A percentile compares a stretch with the other conserved stretches of the same genome.
Evolutionary conservation across 768 basidiomycete genomes (phyloP).

Genomic region (Floccularia luteovirens): DNA sequence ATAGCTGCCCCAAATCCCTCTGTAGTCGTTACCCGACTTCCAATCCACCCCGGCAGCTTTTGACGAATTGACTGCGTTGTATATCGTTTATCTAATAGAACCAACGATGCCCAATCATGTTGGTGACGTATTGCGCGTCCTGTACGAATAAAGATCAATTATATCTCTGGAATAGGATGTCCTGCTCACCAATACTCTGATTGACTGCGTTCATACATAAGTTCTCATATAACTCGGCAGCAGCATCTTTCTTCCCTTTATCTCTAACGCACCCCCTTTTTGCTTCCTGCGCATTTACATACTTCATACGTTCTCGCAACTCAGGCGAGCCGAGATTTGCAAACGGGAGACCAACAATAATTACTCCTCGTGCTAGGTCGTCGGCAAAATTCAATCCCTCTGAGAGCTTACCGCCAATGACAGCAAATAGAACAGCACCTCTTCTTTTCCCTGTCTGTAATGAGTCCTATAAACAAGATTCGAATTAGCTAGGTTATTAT

Average conservation of each 20-base stretch:
- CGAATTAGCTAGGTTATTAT: neutral
- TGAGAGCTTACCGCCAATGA: conserved; percentile 95
- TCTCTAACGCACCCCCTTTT: conserved; percentile 24
- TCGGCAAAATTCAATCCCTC: conserved; percentile 83
- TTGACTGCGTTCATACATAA: conserved; percentile 94
- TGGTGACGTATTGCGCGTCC: conserved; percentile 91
- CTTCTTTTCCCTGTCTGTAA: conserved; percentile 22
- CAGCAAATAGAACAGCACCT: conserved; percentile 87
- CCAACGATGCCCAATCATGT: conserved; percentile 85
- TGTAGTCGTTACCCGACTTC: conserved; percentile 45
- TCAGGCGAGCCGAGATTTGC: conserved; percentile 89
- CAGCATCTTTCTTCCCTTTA: conserved; percentile 53
- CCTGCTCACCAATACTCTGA: conserved; percentile 81
- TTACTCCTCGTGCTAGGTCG: conserved; percentile 76
- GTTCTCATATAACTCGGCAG: conserved; percentile 81
- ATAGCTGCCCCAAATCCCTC: conserved; percentile 68
- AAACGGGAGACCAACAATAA: conserved; percentile 88
- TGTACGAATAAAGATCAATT: conserved; percentile 18
- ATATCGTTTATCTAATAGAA: conserved; percentile 85
- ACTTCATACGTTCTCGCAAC: conserved; percentile 85
- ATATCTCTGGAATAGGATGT: neutral
- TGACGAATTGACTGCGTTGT: conserved; percentile 52
- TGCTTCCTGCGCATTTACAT: conserved; percentile 62
- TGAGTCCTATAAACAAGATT: conserved; percentile 2
- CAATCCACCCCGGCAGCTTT: conserved; percentile 93